Percentiles rank a stretch among this genome's conserved stretches.
Evolutionary conservation across 768 basidiomycete genomes (phyloP).

Genomic region (Podaxis sp.): DNA sequence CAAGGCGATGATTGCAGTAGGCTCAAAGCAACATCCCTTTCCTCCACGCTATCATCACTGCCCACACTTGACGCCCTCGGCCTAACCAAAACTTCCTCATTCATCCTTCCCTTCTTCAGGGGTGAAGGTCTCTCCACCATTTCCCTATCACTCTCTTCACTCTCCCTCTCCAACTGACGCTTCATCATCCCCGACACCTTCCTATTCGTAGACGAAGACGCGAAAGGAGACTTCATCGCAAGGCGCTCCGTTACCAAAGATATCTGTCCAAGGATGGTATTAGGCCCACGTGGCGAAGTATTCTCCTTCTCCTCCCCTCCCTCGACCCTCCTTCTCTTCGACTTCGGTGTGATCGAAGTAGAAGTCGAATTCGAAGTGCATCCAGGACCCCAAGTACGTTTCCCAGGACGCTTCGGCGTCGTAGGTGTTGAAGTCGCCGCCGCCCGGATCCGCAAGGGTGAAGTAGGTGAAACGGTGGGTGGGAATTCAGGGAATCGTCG

Average conservation of each 20-base stretch:
- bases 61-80: not conserved
- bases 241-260: slow-evolving; percentile 48
- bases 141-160: slow-evolving; percentile 32
- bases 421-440: not conserved
- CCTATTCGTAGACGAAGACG: slow-evolving; percentile 3
- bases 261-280: slow-evolving; percentile 18
- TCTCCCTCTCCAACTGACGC: slow-evolving; percentile 33
- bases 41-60: slow-evolving; percentile 33
- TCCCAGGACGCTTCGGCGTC: slow-evolving; percentile 18
- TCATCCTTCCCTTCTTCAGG: slow-evolving; percentile 21
- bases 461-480: slow-evolving; percentile 4
- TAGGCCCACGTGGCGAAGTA: slow-evolving; percentile 34
- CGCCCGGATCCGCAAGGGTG: slow-evolving; percentile 6
- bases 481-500: not conserved
- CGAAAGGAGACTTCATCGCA: slow-evolving; percentile 34
- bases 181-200: slow-evolving; percentile 27
- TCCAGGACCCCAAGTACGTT: slow-evolving; percentile 10
- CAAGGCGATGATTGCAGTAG: slow-evolving; percentile 5
- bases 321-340: slow-evolving; percentile 31
- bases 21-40: slow-evolving; percentile 24
- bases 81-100: slow-evolving; percentile 4
- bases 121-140: slow-evolving; percentile 19
- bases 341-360: slow-evolving; percentile 18
- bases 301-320: slow-evolving; percentile 63
- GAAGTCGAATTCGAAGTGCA: slow-evolving; percentile 34